Evolutionary conservation across 2,329 filamentous ascomycete genomes (phyloP).

Genomic region (Scortechinia acanthostroma): DNA sequence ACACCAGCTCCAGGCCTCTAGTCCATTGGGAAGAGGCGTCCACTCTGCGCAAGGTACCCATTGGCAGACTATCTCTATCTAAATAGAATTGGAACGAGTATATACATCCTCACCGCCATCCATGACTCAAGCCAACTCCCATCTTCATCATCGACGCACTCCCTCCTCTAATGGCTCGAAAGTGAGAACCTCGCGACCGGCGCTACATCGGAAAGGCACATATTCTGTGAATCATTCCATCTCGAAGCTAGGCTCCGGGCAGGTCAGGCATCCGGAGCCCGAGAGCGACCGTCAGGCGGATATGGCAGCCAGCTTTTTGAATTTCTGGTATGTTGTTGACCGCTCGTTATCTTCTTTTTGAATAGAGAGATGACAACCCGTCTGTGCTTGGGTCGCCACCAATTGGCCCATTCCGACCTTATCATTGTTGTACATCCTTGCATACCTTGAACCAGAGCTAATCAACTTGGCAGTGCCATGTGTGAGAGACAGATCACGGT

Average conservation of each 20-base stretch:
- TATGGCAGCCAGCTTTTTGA: constrained; percentile 40
- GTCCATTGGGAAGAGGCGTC: neutral
- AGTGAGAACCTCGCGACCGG: neutral
- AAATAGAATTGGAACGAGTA: neutral
- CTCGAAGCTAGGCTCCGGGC: neutral
- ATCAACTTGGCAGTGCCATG: constrained; percentile 36
- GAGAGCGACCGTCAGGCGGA: constrained; percentile 32
- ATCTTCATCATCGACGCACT: neutral
- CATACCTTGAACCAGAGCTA: constrained; percentile 4
- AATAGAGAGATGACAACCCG: no score
- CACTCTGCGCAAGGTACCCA: neutral
- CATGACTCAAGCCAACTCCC: neutral
- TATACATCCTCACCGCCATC: neutral
- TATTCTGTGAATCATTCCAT: neutral
- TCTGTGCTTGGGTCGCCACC: no score
- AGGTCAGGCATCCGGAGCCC: constrained; percentile 6
- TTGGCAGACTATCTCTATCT: neutral
- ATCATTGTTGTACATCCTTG: no score
- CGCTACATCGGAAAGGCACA: neutral
- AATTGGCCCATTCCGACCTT: no score
- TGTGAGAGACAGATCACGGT: constrained; percentile 60
- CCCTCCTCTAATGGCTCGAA: neutral
- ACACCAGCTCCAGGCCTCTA: neutral
- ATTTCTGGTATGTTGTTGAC: constrained; percentile 34
- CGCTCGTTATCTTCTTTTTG: no score